Conservation (phyloP, 352 stramenopile genomes). For the Pythium sp. region DNA sequence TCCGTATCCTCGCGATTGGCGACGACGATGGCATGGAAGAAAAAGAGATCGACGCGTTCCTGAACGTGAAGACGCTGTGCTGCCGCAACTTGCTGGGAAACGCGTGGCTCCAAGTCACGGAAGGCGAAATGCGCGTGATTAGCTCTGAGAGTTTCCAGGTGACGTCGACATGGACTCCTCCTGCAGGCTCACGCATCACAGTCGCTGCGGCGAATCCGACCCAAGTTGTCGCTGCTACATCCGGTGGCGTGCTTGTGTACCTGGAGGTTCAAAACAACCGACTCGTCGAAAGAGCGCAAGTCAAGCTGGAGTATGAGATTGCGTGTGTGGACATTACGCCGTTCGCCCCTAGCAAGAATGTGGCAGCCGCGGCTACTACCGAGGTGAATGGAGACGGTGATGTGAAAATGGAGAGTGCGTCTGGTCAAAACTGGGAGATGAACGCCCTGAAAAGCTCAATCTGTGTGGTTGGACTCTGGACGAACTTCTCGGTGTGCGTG, state of each 20-base stretch:
- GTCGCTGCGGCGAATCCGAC: conserved; percentile 86
- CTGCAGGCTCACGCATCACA: conserved; percentile 63
- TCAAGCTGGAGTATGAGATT: conserved; percentile 92
- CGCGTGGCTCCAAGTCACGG: conserved; percentile 93
- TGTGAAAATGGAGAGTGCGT: conserved; percentile 51
- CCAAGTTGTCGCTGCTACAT: conserved; percentile 91
- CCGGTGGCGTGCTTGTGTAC: conserved; percentile 89
- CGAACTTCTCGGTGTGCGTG: conserved; percentile 90
- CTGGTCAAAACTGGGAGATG: conserved; percentile 55
- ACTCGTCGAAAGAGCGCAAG: conserved; percentile 60
- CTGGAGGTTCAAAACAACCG: conserved; percentile 70
- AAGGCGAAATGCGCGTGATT: conserved; percentile 89
- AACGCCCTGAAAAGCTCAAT: conserved; percentile 48
- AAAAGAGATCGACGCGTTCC: conserved; percentile 84
- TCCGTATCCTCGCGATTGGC: conserved; percentile 93
- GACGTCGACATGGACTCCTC: conserved; percentile 78
- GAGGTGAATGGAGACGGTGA: conserved; percentile 28
- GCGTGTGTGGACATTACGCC: conserved; percentile 91
- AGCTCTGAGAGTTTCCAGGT: conserved; percentile 59
- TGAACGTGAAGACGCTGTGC: conserved; percentile 89
- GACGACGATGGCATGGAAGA: conserved; percentile 92
- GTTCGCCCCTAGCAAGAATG: conserved; percentile 22
- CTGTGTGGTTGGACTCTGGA: conserved; percentile 90
- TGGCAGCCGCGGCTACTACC: neutral
- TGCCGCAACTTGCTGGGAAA: conserved; percentile 91